Percentiles rank a stretch among this genome's conserved stretches.
phyloP scores from a whole-genome alignment of 1,284 basidiomycete genomes.

The Athelia psychrophila region DNA sequence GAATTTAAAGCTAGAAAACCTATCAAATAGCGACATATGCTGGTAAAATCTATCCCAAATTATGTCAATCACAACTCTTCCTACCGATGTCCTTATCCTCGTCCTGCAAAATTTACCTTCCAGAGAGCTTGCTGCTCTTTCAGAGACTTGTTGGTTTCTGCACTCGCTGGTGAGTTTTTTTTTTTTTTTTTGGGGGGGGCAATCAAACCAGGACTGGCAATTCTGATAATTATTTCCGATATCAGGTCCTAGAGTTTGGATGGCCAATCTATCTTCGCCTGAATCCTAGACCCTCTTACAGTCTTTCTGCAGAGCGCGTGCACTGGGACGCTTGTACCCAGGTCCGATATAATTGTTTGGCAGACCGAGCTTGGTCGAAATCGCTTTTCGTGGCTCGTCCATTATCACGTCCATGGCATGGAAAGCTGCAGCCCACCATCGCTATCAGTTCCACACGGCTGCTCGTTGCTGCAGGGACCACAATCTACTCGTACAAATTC shows the following conservation, averaged over 20 bases:
- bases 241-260: conserved; percentile 57
- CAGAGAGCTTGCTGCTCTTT: conserved; percentile 32
- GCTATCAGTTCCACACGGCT: conserved; percentile 55
- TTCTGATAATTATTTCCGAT: too few species aligned
- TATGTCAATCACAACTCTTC: too few species aligned
- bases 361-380: conserved; percentile 54
- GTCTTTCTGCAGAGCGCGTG: conserved; percentile 42
- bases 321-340: conserved; percentile 45
- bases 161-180: conserved; percentile 45
- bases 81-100: conserved; percentile 57
- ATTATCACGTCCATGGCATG: conserved; percentile 59
- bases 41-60: too few species aligned
- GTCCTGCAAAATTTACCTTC: conserved; percentile 45
- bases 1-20: too few species aligned
- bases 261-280: conserved; percentile 52
- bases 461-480: conserved; percentile 59
- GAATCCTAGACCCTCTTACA: conserved; percentile 51
- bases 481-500: conserved; percentile 60
- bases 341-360: conserved; percentile 50
- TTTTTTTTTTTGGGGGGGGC: too few species aligned
- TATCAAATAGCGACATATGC: conserved; percentile 14
- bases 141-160: conserved; percentile 40
- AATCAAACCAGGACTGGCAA: too few species aligned
- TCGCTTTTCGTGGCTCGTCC: conserved; percentile 62
- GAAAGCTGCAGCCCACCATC: conserved; percentile 57